Percentiles rank a stretch among this genome's conserved stretches.
Evolutionary conservation across 306 rosid species (phyloP).

Genomic region (Dicorynia guianensis): DNA sequence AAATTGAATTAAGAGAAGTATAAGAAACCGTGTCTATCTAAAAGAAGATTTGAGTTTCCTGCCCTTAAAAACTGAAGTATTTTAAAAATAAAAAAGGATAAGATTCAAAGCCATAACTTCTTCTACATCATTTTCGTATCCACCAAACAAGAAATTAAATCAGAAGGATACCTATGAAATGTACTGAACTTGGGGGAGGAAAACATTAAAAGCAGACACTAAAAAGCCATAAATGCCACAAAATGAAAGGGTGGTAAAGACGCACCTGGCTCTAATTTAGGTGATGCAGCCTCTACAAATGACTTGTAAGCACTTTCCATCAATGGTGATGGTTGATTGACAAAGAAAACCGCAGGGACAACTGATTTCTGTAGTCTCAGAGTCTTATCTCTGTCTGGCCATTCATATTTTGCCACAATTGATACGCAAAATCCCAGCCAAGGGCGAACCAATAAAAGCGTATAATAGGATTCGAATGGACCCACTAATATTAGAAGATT

Average conservation of each 20-base stretch:
- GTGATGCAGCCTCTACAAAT: too few relatives aligned
- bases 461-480: constrained; percentile 37
- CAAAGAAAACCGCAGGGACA: too few relatives aligned
- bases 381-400: constrained; percentile 38
- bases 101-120: not conserved
- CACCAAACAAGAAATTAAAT: not conserved
- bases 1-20: not conserved
- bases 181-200: not conserved
- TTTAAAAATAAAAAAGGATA: not conserved
- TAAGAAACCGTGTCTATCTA: constrained; percentile 1
- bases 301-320: too few relatives aligned
- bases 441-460: constrained; percentile 39
- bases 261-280: too few relatives aligned
- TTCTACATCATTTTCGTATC: not conserved
- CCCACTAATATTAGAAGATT: not conserved
- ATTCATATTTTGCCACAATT: constrained; percentile 31
- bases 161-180: constrained; percentile 3
- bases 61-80: not conserved
- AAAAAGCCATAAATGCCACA: too few relatives aligned
- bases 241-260: too few relatives aligned
- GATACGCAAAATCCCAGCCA: constrained; percentile 20
- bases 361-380: too few relatives aligned
- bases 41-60: not conserved
- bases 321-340: too few relatives aligned
- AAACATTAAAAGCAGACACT: not conserved